Base-by-base conservation (phyloP, 1,284 basidiomycete species). In the Fomitopsis schrenkii region DNA sequence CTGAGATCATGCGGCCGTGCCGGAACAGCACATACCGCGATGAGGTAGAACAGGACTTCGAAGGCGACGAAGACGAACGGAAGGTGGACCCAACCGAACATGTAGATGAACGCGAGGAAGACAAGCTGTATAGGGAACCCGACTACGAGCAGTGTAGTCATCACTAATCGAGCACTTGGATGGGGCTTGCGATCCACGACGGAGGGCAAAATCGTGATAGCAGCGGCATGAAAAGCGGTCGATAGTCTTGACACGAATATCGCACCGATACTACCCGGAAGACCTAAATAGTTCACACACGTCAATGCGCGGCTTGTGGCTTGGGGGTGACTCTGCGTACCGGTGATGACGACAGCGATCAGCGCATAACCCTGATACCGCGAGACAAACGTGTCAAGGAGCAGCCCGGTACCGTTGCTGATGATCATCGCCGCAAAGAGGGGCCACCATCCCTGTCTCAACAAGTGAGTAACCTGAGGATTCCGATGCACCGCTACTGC, bases 401-500 rank as follows among this genome's bases (percentile, higher is more conserved):
- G 90, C 67, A 98, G 88, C 0, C 97, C 97, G 0, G 97, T 93
- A 0, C 87, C 93, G 55, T 88, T 92, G 67, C 93, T 94, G 68
- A 98, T 95, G 60, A 90, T 77, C 94, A 98, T 97, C 1, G 97
- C 96, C 10, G 87, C 86, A 64, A 98, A 87, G 2, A 99, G 80
- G 0, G 97, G 95, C 1, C 83, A 77, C 97, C 97, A 99, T 0
- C 95, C 95, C 56, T 93, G 85, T 53, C 81, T 84, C 19, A 98
- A 79, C 1, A 98, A 83, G 36, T 85, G 83, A 60, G 81, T 80
- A 15, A 92, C 89, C 67, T 85, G 78, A 44, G 77, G 75, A 71
- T 95, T 95, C 1, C 83, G 80, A 52, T 80, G 76, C n/a, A 87
- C 86, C 63, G 85, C 74, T 14, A 85, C 66, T 17, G 79, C 72